Percentiles rank a stretch among this genome's conserved stretches.
Conservation (phyloP, 1,139 yeast species). For the Hanseniaspora sp. region DNA sequence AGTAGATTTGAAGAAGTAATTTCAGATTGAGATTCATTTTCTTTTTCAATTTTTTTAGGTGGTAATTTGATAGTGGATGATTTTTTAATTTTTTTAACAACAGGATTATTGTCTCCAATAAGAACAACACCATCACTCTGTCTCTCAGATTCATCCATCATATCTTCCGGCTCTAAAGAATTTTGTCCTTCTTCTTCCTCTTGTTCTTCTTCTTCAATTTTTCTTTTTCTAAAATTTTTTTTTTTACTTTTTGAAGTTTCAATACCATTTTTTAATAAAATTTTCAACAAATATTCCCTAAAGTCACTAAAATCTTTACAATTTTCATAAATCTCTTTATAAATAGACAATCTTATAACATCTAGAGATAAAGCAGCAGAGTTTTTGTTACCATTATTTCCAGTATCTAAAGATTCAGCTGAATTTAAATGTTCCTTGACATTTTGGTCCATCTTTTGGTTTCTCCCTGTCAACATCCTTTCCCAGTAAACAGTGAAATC, state of each 20-base stretch:
- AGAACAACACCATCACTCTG: too few species aligned
- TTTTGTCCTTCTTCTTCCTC: neutral
- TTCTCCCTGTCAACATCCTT: neutral
- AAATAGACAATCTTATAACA: slow-evolving; percentile 3
- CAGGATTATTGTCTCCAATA: neutral
- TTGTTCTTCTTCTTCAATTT: neutral
- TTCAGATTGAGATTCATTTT: too few species aligned
- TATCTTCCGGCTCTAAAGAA: neutral
- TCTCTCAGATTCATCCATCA: too few species aligned
- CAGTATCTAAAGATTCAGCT: neutral
- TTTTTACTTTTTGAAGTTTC: slow-evolving; percentile 1
- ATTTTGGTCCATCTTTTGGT: neutral
- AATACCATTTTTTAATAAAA: slow-evolving; percentile 7
- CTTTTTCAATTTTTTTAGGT: neutral
- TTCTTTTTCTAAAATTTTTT: slow-evolving; percentile 1
- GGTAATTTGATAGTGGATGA: neutral
- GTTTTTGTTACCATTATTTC: neutral
- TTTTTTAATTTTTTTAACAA: neutral
- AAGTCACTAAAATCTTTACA: slow-evolving; percentile 13
- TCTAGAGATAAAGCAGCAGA: neutral
- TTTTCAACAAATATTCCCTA: slow-evolving; percentile 1
- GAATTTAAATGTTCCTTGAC: neutral
- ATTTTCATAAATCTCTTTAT: slow-evolving; percentile 14
- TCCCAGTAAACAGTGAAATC: slow-evolving; percentile 14
- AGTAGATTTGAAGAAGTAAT: too few species aligned